Conservation (phyloP, 192 early-diverging fungal species). For the Entomortierella beljakovae region DNA sequence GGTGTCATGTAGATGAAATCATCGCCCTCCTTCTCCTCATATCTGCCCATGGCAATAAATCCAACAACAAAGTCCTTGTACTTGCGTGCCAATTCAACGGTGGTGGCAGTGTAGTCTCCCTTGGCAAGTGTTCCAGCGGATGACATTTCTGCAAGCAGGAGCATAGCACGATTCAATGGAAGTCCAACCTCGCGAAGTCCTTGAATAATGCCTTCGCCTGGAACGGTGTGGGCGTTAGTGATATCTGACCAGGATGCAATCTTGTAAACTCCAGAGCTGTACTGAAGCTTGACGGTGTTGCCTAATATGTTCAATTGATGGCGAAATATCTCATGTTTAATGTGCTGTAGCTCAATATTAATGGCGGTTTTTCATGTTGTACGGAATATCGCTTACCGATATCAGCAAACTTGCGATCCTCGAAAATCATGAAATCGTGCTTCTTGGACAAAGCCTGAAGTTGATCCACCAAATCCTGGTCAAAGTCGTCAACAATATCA, state of each 20-base stretch:
- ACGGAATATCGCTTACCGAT: conserved; percentile 70
- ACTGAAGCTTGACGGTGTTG: conserved; percentile 98
- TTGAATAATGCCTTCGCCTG: conserved; percentile 95
- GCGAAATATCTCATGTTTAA: neutral
- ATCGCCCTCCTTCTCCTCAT: conserved; percentile 67
- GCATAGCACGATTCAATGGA: conserved; percentile 80
- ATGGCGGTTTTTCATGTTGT: neutral
- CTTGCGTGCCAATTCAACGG: conserved; percentile 85
- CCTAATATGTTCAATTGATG: conserved; percentile 58
- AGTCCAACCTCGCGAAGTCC: conserved; percentile 91
- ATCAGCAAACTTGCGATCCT: conserved; percentile 99
- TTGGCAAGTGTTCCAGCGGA: conserved; percentile 87
- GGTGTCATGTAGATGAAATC: conserved; percentile 98
- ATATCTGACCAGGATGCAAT: conserved; percentile 97
- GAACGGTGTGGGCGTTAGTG: conserved; percentile 94
- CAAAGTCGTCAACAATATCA: conserved; percentile 96
- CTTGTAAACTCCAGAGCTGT: conserved; percentile 88
- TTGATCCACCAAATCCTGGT: conserved; percentile 79
- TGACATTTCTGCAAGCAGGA: conserved; percentile 98
- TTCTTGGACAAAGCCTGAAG: conserved; percentile 81
- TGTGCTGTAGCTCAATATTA: neutral
- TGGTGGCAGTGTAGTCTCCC: conserved; percentile 86
- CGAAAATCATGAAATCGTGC: conserved; percentile 98
- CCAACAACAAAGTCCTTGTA: conserved; percentile 95
- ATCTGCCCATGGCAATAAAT: conserved; percentile 79